Evolutionary conservation across 805 yeast genomes (phyloP).

Genomic region (Jamesozyma lodderae): DNA sequence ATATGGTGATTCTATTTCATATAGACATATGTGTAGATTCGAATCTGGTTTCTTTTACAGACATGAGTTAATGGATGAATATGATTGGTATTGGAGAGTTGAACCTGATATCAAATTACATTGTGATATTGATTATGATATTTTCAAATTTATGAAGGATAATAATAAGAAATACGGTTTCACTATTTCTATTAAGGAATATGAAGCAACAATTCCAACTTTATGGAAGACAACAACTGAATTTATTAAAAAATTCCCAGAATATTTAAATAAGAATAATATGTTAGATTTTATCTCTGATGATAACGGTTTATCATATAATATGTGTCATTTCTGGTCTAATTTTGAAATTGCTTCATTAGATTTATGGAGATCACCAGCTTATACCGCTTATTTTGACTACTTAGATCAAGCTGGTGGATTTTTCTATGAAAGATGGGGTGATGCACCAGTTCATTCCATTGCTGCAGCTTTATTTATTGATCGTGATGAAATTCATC

Average conservation of each 20-base stretch:
- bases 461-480: slow-evolving; percentile 76
- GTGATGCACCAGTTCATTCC: slow-evolving; percentile 89
- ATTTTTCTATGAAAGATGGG: slow-evolving; percentile 92
- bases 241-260: slow-evolving; percentile 53
- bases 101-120: slow-evolving; percentile 76
- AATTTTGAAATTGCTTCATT: slow-evolving; percentile 77
- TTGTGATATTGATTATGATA: slow-evolving; percentile 76
- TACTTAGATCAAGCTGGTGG: slow-evolving; percentile 75
- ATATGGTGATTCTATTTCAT: slow-evolving; percentile 58
- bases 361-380: slow-evolving; percentile 65
- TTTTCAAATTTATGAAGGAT: slow-evolving; percentile 75
- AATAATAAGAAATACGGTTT: slow-evolving; percentile 67
- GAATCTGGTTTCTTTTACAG: slow-evolving; percentile 85
- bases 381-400: slow-evolving; percentile 63
- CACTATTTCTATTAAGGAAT: slow-evolving; percentile 73
- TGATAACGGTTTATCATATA: slow-evolving; percentile 63
- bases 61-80: slow-evolving; percentile 65
- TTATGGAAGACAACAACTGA: slow-evolving; percentile 64
- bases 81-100: slow-evolving; percentile 90
- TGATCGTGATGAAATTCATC: slow-evolving; percentile 60
- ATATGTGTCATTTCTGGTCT: slow-evolving; percentile 86
- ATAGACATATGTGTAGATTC: slow-evolving; percentile 88
- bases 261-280: slow-evolving; percentile 50
- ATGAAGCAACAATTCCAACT: slow-evolving; percentile 60
- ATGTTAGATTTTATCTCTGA: slow-evolving; percentile 62